Evolutionary conservation across 305 asterid species (phyloP).

Genomic region (Solanum hybrid): DNA sequence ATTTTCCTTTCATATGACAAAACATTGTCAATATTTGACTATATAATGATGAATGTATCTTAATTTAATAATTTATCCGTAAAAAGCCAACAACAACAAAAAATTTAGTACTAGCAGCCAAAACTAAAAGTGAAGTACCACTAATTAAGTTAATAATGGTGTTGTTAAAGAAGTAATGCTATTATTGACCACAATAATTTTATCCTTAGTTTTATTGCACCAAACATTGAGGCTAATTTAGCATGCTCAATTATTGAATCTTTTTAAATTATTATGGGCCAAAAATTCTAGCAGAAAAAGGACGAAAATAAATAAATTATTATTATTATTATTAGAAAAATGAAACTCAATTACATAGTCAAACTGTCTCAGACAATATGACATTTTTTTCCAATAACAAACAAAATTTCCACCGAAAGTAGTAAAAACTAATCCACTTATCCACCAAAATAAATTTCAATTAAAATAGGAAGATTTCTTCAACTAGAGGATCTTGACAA

Average conservation of each 20-base stretch:
- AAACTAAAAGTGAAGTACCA: neutral
- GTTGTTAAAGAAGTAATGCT: neutral
- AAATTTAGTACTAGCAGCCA: neutral
- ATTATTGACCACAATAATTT: constrained; percentile 1
- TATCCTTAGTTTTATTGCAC: neutral
- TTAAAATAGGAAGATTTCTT: neutral
- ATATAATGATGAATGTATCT: neutral
- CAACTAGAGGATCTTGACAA: neutral
- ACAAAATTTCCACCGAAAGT: neutral
- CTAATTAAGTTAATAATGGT: neutral
- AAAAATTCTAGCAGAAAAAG: neutral
- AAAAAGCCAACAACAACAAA: neutral
- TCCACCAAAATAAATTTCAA: neutral
- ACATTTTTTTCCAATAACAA: neutral
- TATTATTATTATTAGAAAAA: neutral
- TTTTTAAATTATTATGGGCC: neutral
- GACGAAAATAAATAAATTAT: neutral
- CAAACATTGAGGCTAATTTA: neutral
- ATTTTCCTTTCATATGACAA: neutral
- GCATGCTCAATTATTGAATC: constrained; percentile 7
- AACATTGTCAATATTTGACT: neutral
- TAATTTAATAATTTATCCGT: neutral
- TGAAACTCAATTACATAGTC: neutral
- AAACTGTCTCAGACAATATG: neutral
- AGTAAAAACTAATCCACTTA: neutral